phyloP scores from a whole-genome alignment of 139 green algal species.

The Chlamydomonas urium region DNA sequence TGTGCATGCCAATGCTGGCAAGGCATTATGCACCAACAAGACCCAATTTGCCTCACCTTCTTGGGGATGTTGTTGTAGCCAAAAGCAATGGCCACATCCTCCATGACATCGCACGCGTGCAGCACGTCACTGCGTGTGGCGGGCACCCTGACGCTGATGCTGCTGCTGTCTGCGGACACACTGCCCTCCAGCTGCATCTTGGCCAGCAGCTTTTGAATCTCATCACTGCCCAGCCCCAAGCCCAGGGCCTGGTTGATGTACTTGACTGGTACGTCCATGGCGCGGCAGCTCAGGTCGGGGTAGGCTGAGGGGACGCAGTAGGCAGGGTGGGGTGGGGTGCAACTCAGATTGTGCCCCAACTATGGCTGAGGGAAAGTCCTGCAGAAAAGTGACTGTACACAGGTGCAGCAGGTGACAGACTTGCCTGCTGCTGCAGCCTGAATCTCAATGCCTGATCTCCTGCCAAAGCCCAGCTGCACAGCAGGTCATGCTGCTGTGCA shows the following conservation, averaged over 20 bases:
- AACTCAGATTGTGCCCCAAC: too few species aligned
- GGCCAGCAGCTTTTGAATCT: constrained; percentile 57
- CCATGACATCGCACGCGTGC: constrained; percentile 93
- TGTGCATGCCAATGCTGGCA: too few species aligned
- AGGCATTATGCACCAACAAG: too few species aligned
- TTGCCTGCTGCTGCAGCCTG: too few species aligned
- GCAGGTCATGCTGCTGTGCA: too few species aligned
- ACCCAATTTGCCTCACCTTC: constrained; percentile 40
- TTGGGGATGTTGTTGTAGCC: constrained; percentile 95
- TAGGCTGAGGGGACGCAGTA: too few species aligned
- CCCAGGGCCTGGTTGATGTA: constrained; percentile 87
- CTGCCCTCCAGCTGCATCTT: constrained; percentile 77
- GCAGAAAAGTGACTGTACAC: too few species aligned
- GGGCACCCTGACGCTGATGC: constrained; percentile 49
- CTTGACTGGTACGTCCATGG: constrained; percentile 58
- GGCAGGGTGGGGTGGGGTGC: too few species aligned
- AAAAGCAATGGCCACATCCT: constrained; percentile 97
- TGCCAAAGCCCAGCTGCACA: too few species aligned
- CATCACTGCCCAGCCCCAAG: constrained; percentile 58
- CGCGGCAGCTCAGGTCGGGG: constrained; percentile 67
- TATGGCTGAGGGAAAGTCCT: too few species aligned
- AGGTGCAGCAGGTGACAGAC: too few species aligned
- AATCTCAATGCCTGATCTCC: too few species aligned
- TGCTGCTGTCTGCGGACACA: background rate
- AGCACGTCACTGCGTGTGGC: constrained; percentile 89